Conservation (phyloP, 2,329 filamentous ascomycete genomes). For the Pseudohalonectria lignicola region DNA sequence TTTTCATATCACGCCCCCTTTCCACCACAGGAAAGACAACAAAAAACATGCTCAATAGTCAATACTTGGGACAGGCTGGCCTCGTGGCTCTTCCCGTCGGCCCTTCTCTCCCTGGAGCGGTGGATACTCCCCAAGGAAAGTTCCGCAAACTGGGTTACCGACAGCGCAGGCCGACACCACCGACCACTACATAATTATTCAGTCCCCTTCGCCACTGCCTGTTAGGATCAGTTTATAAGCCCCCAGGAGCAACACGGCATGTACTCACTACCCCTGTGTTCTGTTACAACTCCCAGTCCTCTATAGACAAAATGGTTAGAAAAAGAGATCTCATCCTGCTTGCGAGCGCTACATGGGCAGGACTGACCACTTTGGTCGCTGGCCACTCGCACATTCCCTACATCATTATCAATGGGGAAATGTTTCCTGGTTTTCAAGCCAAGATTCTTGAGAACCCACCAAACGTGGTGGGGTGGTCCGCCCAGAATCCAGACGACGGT, state of each 20-base stretch:
- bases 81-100: background rate
- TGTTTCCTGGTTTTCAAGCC: conserved; percentile 29
- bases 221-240: too few relatives aligned
- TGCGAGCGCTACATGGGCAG: background rate
- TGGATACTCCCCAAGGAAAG: too few relatives aligned
- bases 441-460: conserved; percentile 9
- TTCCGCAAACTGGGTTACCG: too few relatives aligned
- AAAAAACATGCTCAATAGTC: background rate
- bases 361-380: conserved; percentile 1
- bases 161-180: too few relatives aligned
- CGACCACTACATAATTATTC: background rate
- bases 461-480: conserved; percentile 40
- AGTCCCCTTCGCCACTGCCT: background rate
- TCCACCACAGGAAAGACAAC: too few relatives aligned
- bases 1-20: background rate
- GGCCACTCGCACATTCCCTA: conserved; percentile 19
- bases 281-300: background rate
- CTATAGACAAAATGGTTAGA: background rate
- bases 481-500: conserved; percentile 35
- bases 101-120: background rate
- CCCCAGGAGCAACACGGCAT: too few relatives aligned
- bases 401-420: conserved; percentile 31
- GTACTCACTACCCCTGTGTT: background rate
- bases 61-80: background rate
- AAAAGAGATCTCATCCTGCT: background rate